Percentiles rank a stretch among this genome's conserved stretches.
Evolutionary conservation across 345 rosid genomes (phyloP).

Genomic region (Heritiera littoralis): DNA sequence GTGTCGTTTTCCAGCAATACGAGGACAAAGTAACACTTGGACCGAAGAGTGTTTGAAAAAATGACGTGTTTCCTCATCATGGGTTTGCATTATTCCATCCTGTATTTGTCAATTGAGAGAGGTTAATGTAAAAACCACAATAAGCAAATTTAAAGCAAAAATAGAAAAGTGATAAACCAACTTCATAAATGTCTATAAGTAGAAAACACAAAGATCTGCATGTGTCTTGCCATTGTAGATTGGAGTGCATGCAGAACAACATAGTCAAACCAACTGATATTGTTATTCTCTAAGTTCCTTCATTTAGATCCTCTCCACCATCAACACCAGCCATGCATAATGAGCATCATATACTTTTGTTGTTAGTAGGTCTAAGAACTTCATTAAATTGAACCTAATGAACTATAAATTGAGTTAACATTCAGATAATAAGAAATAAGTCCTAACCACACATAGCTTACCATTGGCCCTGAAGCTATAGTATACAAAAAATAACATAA

Average conservation of each 20-base stretch:
- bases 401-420: not conserved
- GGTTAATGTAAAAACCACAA: not conserved
- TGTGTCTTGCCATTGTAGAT: not conserved
- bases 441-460: conserved; percentile 7
- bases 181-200: not conserved
- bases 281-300: not conserved
- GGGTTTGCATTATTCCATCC: conserved; percentile 97
- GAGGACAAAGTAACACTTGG: conserved; percentile 89
- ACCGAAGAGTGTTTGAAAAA: conserved; percentile 94
- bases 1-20: conserved; percentile 87
- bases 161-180: conserved; percentile 1
- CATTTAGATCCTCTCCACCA: not conserved
- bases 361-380: not conserved
- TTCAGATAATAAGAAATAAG: not conserved
- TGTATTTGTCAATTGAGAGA: conserved; percentile 34
- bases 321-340: not conserved
- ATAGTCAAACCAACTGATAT: conserved; percentile 6
- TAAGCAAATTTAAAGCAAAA: not conserved
- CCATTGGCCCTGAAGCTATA: not conserved
- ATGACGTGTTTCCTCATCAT: conserved; percentile 95
- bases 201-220: not conserved
- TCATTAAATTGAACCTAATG: not conserved
- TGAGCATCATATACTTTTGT: too few species aligned
- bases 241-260: not conserved
- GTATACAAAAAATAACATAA: not conserved